Evolutionary conservation across 148 eudicot genomes (phyloP).

Genomic region (Chenopodium suecicum): DNA sequence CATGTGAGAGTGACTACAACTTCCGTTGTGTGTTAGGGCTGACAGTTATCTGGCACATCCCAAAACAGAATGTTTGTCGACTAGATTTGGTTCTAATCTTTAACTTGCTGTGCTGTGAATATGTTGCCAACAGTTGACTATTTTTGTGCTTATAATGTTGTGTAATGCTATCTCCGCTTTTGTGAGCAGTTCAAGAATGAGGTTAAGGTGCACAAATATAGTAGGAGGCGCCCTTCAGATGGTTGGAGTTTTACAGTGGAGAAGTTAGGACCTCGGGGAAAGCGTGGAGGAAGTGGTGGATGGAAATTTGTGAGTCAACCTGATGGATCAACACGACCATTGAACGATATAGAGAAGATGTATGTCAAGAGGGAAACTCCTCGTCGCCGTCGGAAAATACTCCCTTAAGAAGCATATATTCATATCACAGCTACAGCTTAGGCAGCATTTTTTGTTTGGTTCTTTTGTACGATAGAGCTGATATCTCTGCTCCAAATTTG

Average conservation of each 20-base stretch:
- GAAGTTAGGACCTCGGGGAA: slow-evolving; percentile 34
- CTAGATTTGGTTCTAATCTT: background rate
- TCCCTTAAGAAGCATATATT: slow-evolving; percentile 35
- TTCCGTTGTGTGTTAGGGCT: background rate
- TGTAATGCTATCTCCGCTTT: background rate
- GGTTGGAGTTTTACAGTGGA: slow-evolving; percentile 54
- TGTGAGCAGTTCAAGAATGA: slow-evolving; percentile 48
- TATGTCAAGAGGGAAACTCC: slow-evolving; percentile 87
- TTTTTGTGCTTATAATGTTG: background rate
- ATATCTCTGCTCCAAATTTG: background rate
- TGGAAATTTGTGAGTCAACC: slow-evolving; percentile 71
- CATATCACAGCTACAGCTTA: background rate
- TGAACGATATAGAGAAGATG: slow-evolving; percentile 69
- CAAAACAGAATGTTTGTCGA: background rate
- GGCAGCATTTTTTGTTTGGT: slow-evolving; percentile 3
- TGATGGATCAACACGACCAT: slow-evolving; percentile 77
- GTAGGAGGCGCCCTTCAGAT: slow-evolving; percentile 72
- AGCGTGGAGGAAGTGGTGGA: slow-evolving; percentile 84
- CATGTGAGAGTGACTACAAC: background rate
- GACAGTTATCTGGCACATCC: background rate
- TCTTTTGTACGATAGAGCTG: slow-evolving; percentile 16
- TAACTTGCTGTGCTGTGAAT: background rate
- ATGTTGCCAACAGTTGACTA: background rate
- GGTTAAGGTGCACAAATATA: slow-evolving; percentile 77
- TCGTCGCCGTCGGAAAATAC: slow-evolving; percentile 61